phyloP scores from a whole-genome alignment of 1,139 yeast genomes.

The Geotrichum europaeum region DNA sequence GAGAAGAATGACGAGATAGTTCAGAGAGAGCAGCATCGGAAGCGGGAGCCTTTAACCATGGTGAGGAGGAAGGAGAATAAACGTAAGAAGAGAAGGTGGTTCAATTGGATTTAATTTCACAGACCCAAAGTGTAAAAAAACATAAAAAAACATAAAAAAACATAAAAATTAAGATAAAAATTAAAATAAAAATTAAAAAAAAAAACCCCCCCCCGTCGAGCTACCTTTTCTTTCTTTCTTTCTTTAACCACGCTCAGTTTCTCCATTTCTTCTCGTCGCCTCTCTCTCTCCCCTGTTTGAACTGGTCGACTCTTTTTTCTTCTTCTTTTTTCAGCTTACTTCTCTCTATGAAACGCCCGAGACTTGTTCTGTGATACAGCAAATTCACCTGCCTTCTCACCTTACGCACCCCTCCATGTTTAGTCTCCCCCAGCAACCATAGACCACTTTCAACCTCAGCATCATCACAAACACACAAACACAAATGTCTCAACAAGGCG shows the following conservation, averaged over 20 bases:
- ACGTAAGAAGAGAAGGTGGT: background rate
- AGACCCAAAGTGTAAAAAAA: slow-evolving; percentile 1
- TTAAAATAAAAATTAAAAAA: background rate
- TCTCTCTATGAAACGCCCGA: background rate
- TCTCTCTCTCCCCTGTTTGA: background rate
- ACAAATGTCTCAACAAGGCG: background rate
- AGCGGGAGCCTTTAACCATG: background rate
- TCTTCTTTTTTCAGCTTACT: background rate
- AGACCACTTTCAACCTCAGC: background rate
- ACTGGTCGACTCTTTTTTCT: background rate
- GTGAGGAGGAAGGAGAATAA: background rate
- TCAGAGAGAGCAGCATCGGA: slow-evolving; percentile 13
- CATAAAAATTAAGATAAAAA: background rate
- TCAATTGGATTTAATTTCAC: background rate
- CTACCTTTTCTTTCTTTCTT: background rate
- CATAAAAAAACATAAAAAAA: background rate
- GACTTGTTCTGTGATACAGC: background rate
- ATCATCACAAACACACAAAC: background rate
- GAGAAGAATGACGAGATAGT: slow-evolving; percentile 22
- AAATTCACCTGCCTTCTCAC: background rate
- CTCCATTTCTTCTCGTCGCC: background rate
- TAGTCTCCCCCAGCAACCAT: background rate
- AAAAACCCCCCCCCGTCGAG: background rate
- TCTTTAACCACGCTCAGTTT: background rate
- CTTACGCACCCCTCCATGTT: background rate